Base-by-base conservation (phyloP, 805 yeast genomes). In the Candida krabiensis region DNA sequence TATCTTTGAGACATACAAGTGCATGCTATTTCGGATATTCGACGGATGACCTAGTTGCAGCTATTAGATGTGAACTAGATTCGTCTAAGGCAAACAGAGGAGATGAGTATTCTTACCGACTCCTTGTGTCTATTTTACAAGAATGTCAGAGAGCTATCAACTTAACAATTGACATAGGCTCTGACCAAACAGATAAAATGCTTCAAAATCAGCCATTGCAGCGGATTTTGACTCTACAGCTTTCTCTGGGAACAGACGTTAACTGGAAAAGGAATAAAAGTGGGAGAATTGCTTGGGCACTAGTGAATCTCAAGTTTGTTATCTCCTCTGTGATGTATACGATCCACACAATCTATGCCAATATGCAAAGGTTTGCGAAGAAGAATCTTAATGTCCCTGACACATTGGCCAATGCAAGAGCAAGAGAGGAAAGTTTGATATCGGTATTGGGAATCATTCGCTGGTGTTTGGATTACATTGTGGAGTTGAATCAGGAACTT, bases 381-480 rank as follows among this genome's bases (percentile, higher is more conserved):
- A 79, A 78, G 47, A 76, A 75, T 26, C 68, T 61, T 11, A 71
- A 73, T 4, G 55, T 67, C 2, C 70, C 72, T 25, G 84, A 80
- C 43, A 68, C 68, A 14, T 55, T 60, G 8, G 50, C 54, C 5
- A 61, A 63, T 31, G 58, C 69, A 36, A 41, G 53, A 52, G 44
- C 75, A 54, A 68, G 88, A 47, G 82, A 81, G 25, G 89, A 83
- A 49, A 70, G 79, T 44, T 70, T 84, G 3, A 66, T 81, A 49
- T 70, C 79, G 13, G 67, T 80, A 9, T 61, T 86, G n/a, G 97
- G 97, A 0, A 77, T 84, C 27, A 78, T 85, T 7, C 77, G 87
- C 51, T 91, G 97, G 96, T 75, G 86, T 48, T 74, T 87, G 22
- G 96, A 89, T 56, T 77, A 87, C 43, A 69, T 87, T 38, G 77